phyloP scores from a whole-genome alignment of 2,329 filamentous ascomycete genomes.

The Phaeomoniella chlamydospora region DNA sequence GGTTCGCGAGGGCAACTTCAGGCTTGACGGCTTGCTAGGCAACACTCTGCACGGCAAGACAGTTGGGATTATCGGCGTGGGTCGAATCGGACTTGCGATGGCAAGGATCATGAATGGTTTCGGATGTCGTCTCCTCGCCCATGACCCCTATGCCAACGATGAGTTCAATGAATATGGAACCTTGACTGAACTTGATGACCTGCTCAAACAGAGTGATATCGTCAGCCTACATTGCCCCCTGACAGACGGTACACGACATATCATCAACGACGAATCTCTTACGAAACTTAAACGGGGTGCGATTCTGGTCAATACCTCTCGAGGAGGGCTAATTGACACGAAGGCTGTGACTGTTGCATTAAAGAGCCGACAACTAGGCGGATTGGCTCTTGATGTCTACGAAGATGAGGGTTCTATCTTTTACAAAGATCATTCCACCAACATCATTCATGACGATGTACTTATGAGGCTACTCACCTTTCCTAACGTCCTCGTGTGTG shows the following conservation, averaged over 20 bases:
- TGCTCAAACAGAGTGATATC: constrained; percentile 44
- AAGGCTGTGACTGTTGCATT: constrained; percentile 44
- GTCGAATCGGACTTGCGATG: constrained; percentile 49
- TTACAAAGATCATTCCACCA: constrained; percentile 49
- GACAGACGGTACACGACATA: constrained; percentile 41
- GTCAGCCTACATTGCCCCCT: constrained; percentile 54
- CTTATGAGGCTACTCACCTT: constrained; percentile 55
- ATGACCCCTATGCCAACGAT: constrained; percentile 39
- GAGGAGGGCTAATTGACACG: constrained; percentile 50
- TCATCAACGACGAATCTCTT: constrained; percentile 43
- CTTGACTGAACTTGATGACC: constrained; percentile 37
- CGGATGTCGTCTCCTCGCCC: constrained; percentile 47
- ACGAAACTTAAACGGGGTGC: constrained; percentile 43
- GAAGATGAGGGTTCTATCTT: constrained; percentile 47
- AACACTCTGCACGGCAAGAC: constrained; percentile 49
- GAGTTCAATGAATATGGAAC: constrained; percentile 34
- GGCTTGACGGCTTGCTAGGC: constrained; percentile 48
- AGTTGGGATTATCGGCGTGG: constrained; percentile 51
- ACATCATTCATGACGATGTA: constrained; percentile 52
- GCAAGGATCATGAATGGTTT: constrained; percentile 51
- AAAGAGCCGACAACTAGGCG: constrained; percentile 45
- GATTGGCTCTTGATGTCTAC: constrained; percentile 54
- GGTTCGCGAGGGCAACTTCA: constrained; percentile 55
- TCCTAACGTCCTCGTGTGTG: constrained; percentile 51
- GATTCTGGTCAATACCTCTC: constrained; percentile 53